phyloP scores from a whole-genome alignment of 768 basidiomycete species.

The Rhizopogon roseolus region DNA sequence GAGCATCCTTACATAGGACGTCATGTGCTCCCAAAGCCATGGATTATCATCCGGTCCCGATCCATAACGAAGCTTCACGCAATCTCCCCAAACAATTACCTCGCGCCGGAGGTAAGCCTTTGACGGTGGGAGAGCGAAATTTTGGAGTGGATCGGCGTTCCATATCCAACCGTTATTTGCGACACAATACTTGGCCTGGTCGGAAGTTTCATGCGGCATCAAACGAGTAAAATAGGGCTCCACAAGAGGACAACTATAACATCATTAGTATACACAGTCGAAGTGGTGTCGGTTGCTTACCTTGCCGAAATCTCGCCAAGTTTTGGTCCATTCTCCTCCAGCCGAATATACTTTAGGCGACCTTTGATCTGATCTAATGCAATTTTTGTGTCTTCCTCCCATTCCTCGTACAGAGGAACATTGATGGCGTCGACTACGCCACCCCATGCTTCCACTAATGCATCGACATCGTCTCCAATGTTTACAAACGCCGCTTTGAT shows the following conservation, averaged over 20 bases:
- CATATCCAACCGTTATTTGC: constrained; percentile 99
- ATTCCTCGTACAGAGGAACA: constrained; percentile 81
- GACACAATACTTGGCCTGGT: constrained; percentile 60
- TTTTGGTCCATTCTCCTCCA: constrained; percentile 82
- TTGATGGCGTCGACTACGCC: constrained; percentile 83
- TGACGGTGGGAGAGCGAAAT: constrained; percentile 89
- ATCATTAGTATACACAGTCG: constrained; percentile 4
- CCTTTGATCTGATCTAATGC: constrained; percentile 74
- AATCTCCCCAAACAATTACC: constrained; percentile 97
- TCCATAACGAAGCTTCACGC: constrained; percentile 97
- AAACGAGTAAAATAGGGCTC: constrained; percentile 93
- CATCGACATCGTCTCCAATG: constrained; percentile 38
- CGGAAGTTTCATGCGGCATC: constrained; percentile 45
- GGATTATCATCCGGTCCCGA: constrained; percentile 75
- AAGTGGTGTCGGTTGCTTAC: not conserved
- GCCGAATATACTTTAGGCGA: constrained; percentile 71
- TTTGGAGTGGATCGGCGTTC: constrained; percentile 89
- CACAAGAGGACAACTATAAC: constrained; percentile 69
- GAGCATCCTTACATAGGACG: constrained; percentile 72
- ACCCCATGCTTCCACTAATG: constrained; percentile 68
- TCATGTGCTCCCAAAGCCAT: constrained; percentile 94
- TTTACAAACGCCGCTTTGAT: constrained; percentile 62
- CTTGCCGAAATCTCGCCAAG: constrained; percentile 70
- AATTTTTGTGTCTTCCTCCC: constrained; percentile 74
- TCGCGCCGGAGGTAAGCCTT: constrained; percentile 94